Evolutionary conservation across 1,284 basidiomycete genomes (phyloP), one percentile per base, ranked within the genome.

Genomic region (Sporisorium reilianum): DNA sequence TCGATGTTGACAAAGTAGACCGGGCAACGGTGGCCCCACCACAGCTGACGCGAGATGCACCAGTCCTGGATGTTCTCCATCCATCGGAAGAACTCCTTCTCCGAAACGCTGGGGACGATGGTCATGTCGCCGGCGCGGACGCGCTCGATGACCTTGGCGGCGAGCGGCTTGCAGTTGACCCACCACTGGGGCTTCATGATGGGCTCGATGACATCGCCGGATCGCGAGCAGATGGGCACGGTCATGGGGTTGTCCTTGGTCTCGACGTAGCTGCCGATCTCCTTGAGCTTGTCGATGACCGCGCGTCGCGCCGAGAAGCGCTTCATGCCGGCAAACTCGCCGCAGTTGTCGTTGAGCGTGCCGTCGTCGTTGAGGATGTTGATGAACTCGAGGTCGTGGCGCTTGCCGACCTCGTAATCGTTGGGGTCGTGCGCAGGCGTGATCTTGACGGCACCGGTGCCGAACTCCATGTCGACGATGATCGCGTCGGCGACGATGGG

Each of bases 181-280:
- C 95, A 99, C 97, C 97, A 99, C 85, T 99, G 97, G 0, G 97
- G 97, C 87, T 98, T 99, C 84, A 99, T 88, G 38, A 98, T 88
- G 7, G 93, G 93, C 86, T 99, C 97, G 77, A 99, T 97, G 56
- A 99, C 87, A 85, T 99, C 97, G 3, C 96, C 96, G 20, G 81
- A 83, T 16, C 79, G 71, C 42, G 73, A 75, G 76, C 82, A 84
- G 63, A 84, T 78, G 56, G 82, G 82, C n/a, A 84, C 76, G 42
- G 73, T 80, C 82, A 84, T 84, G 11, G 80, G 80, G 64, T 84
- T 84, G 75, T 98, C 94, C 86, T 94, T 96, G 30, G 91, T 91
- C 86, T 96, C 95, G 55, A 98, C 87, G 85, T 91, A 99, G 23
- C 96, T 87, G 12, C 93, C 95, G 55, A 89, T 88, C 71, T 94